These are phyloP conservation scores for Tolypocladium tundrense DNA, from an alignment of 2,329 filamentous ascomycete species.

Conservation along the genomic window DNA sequence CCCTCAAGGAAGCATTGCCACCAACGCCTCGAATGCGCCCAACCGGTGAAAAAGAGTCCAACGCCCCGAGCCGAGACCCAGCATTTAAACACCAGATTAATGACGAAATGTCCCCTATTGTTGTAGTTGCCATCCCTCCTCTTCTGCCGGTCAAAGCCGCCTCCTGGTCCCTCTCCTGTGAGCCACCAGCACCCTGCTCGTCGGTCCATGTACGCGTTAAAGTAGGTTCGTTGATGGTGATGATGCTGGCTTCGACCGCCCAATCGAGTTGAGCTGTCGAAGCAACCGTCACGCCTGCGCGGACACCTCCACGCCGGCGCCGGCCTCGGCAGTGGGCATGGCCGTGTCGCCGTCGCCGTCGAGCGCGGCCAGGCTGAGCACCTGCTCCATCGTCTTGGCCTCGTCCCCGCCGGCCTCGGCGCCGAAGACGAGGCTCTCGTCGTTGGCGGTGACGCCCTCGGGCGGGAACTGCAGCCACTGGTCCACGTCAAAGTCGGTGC, in stretches of 20 bases:
- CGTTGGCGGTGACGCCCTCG: conserved; percentile 31
- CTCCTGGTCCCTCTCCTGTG: background rate
- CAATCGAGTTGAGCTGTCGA: background rate
- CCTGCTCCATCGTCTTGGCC: conserved; percentile 17
- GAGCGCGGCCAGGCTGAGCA: conserved; percentile 17
- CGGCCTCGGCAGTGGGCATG: conserved; percentile 2
- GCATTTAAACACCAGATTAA: background rate
- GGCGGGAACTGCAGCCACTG: conserved; percentile 49
- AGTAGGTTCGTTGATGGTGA: background rate
- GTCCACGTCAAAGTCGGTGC: conserved; percentile 46
- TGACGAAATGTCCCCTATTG: background rate
- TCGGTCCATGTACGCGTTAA: background rate
- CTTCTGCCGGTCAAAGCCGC: background rate
- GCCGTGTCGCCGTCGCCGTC: conserved; percentile 14
- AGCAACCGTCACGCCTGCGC: conserved; percentile 1
- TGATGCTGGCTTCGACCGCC: background rate
- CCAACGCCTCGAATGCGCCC: background rate
- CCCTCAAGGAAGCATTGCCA: background rate
- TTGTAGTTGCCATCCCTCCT: background rate
- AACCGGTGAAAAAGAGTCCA: background rate
- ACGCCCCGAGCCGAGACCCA: background rate
- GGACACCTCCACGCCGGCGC: background rate
- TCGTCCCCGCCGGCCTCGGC: conserved; percentile 7
- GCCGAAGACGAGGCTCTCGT: conserved; percentile 14
- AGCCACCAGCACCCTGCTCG: background rate